Evolutionary conservation across 768 basidiomycete species (phyloP).

Genomic region (Dendrothele bispora): DNA sequence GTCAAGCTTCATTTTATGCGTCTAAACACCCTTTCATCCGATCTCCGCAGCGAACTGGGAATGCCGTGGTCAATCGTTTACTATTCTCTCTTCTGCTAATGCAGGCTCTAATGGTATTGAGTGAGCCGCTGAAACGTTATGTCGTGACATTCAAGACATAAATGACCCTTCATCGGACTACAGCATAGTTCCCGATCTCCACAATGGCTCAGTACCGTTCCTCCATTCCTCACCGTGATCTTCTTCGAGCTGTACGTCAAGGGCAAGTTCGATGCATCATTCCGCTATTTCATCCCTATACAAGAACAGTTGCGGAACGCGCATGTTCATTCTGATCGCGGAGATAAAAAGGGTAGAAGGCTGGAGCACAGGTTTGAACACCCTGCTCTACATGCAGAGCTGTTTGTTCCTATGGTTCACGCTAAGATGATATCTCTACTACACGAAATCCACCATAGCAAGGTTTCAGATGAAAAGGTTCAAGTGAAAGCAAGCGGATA

Average conservation of each 20-base stretch:
- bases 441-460: conserved; percentile 72
- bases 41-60: conserved; percentile 76
- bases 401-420: conserved; percentile 87
- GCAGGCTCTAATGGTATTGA: conserved; percentile 84
- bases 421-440: conserved; percentile 81
- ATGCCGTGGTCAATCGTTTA: conserved; percentile 85
- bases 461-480: conserved; percentile 58
- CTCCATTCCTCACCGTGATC: conserved; percentile 76
- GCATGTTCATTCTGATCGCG: conserved; percentile 75
- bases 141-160: conserved; percentile 14
- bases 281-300: conserved; percentile 81
- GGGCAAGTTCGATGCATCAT: conserved; percentile 63
- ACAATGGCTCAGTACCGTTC: conserved; percentile 78
- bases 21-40: conserved; percentile 3
- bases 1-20: conserved; percentile 29
- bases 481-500: too few species aligned
- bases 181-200: conserved; percentile 70
- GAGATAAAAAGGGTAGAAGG: conserved; percentile 68
- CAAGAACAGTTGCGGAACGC: conserved; percentile 71
- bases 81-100: conserved; percentile 77
- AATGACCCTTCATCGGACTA: conserved; percentile 57
- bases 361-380: conserved; percentile 94
- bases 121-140: conserved; percentile 46
- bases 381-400: conserved; percentile 81
- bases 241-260: conserved; percentile 85